A percentile compares a stretch with the other conserved stretches of the same genome.
phyloP scores from a whole-genome alignment of 495 filamentous ascomycete species.

The Parathielavia hyrcaniae region DNA sequence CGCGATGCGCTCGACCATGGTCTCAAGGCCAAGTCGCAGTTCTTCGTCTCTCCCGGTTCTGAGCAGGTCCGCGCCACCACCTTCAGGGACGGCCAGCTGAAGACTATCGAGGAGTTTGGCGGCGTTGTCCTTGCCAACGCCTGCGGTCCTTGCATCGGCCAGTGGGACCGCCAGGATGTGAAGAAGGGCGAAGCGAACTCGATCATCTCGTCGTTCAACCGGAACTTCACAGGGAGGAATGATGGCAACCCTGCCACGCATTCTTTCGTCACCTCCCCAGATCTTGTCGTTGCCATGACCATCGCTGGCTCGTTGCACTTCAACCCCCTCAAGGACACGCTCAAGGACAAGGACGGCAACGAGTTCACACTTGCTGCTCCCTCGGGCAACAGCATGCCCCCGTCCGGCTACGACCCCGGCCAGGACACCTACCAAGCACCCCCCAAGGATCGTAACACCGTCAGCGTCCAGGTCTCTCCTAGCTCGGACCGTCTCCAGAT shows the following conservation, averaged over 20 bases:
- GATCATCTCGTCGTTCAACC: constrained; percentile 35
- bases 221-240: constrained; percentile 99
- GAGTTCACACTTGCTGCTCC: constrained; percentile 83
- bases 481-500: constrained; percentile 90
- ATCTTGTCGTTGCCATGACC: constrained; percentile 88
- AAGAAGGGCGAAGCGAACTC: constrained; percentile 93
- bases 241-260: constrained; percentile 98
- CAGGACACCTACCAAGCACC: constrained; percentile 96
- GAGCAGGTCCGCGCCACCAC: too few species aligned
- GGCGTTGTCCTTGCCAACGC: constrained; percentile 95
- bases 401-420: constrained; percentile 83
- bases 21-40: constrained; percentile 86
- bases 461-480: constrained; percentile 81
- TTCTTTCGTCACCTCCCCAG: constrained; percentile 97
- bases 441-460: constrained; percentile 63
- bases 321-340: constrained; percentile 89
- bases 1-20: constrained; percentile 91
- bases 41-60: constrained; percentile 73
- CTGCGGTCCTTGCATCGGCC: constrained; percentile 72
- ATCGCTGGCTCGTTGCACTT: constrained; percentile 89
- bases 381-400: constrained; percentile 74
- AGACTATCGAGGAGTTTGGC: constrained; percentile 96
- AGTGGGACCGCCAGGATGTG: constrained; percentile 93
- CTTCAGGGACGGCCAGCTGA: constrained; percentile 70
- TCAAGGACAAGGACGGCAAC: constrained; percentile 96